Conservation (phyloP, 257 asterid genomes). For the Craterostigma plantagineum region DNA sequence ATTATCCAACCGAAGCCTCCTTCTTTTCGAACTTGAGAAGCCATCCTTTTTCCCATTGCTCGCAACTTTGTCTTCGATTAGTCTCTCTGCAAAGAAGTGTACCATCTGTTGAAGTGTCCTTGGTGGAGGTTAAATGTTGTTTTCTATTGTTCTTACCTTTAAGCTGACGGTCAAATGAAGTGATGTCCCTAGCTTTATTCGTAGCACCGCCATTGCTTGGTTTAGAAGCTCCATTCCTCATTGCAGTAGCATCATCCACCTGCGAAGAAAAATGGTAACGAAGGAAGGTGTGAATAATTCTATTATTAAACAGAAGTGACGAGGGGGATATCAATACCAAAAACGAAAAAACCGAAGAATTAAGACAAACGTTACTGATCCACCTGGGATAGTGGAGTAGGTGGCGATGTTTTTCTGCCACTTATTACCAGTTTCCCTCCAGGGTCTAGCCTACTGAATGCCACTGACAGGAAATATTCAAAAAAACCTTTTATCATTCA, state of each 20-base stretch:
- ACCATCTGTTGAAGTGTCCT: too few relatives aligned
- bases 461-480: conserved; percentile 37
- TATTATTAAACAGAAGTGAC: background rate
- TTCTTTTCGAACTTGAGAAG: conserved; percentile 32
- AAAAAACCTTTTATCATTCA: conserved; percentile 13
- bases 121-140: conserved; percentile 6
- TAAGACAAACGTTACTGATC: conserved; percentile 34
- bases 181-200: conserved; percentile 21
- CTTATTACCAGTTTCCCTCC: conserved; percentile 95
- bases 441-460: conserved; percentile 86
- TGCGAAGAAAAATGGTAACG: conserved; percentile 13
- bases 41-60: conserved; percentile 35
- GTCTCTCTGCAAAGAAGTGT: conserved; percentile 19
- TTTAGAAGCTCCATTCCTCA: conserved; percentile 17
- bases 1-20: conserved; percentile 46
- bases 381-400: conserved; percentile 15
- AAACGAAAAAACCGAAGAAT: too few relatives aligned
- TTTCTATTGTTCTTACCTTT: conserved; percentile 21
- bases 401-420: conserved; percentile 54
- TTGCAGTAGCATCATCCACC: conserved; percentile 43
- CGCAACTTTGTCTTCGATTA: conserved; percentile 25
- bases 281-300: conserved; percentile 1
- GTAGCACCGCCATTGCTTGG: conserved; percentile 24
- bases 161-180: conserved; percentile 13
- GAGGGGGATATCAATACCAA: too few relatives aligned